A percentile compares a stretch with the other conserved stretches of the same genome.
phyloP scores from a whole-genome alignment of 2,329 filamentous ascomycete species.

The Aspergillus hortae region DNA sequence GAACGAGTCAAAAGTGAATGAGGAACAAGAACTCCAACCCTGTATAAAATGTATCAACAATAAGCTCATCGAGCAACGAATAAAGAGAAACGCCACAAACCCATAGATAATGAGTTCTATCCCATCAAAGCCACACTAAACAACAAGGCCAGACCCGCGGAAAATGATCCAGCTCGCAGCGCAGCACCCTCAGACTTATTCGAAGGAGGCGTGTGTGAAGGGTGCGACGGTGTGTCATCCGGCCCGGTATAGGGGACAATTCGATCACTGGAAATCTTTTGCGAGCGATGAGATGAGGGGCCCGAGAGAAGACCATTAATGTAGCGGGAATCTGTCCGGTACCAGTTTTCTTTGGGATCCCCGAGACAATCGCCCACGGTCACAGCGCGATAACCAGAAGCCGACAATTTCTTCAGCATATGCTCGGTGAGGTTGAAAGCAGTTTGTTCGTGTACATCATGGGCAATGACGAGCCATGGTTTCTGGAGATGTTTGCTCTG shows the following conservation, averaged over 20 bases:
- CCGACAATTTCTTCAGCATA: constrained; percentile 32
- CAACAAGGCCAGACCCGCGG: background rate
- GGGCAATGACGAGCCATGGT: constrained; percentile 41
- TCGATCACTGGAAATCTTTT: background rate
- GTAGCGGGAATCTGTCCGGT: constrained; percentile 32
- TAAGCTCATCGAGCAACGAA: background rate
- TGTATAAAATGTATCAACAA: too few relatives aligned
- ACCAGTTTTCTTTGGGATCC: constrained; percentile 39
- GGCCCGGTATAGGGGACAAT: constrained; percentile 31
- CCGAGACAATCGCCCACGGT: constrained; percentile 44
- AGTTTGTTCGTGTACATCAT: constrained; percentile 43
- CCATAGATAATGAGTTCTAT: background rate
- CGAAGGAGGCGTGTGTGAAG: background rate
- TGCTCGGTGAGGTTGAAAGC: constrained; percentile 41
- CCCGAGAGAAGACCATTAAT: constrained; percentile 14
- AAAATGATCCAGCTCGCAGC: background rate
- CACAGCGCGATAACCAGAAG: constrained; percentile 34
- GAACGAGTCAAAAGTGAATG: too few relatives aligned
- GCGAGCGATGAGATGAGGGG: too few relatives aligned
- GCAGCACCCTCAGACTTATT: background rate
- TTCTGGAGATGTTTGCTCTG: constrained; percentile 19
- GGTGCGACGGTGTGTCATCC: too few relatives aligned
- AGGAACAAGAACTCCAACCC: too few relatives aligned
- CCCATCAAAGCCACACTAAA: background rate
- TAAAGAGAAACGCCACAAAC: background rate